These are phyloP conservation scores for Aegilops longissima DNA, from an alignment of 176 grass and related monocot genomes.

Conservation along the genomic window DNA sequence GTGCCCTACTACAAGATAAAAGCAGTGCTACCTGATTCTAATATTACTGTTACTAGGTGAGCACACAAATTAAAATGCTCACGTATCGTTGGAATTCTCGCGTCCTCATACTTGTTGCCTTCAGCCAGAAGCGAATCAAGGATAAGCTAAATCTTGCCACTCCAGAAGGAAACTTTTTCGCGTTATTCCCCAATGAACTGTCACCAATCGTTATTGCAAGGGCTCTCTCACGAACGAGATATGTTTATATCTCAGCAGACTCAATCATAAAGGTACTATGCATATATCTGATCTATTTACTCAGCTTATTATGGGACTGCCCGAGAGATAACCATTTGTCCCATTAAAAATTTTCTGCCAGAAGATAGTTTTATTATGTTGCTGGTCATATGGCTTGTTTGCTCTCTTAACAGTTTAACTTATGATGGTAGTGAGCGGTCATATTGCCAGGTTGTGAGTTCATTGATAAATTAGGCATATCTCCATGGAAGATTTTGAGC, in stretches of 20 bases:
- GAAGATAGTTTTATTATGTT: background rate
- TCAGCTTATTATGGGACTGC: conserved; percentile 2
- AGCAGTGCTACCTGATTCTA: conserved; percentile 69
- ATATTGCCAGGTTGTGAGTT: conserved; percentile 1
- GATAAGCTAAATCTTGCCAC: conserved; percentile 65
- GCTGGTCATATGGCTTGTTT: background rate
- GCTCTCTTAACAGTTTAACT: background rate
- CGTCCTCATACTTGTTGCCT: conserved; percentile 32
- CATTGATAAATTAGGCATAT: background rate
- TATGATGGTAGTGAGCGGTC: background rate
- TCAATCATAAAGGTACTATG: conserved; percentile 66
- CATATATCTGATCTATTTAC: conserved; percentile 24
- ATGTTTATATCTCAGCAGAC: conserved; percentile 59
- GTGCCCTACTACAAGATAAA: conserved; percentile 76
- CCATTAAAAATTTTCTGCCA: background rate
- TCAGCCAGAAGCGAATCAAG: conserved; percentile 68
- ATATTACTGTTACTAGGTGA: conserved; percentile 74
- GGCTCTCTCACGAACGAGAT: conserved; percentile 52
- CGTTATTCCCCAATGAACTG: conserved; percentile 48
- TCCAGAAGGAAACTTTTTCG: conserved; percentile 58
- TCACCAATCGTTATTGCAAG: conserved; percentile 69
- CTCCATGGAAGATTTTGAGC: background rate
- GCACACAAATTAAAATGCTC: conserved; percentile 3
- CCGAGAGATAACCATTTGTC: background rate
- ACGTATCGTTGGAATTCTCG: background rate